phyloP scores from a whole-genome alignment of 495 filamentous ascomycete species.

The Jackrogersella minutella region DNA sequence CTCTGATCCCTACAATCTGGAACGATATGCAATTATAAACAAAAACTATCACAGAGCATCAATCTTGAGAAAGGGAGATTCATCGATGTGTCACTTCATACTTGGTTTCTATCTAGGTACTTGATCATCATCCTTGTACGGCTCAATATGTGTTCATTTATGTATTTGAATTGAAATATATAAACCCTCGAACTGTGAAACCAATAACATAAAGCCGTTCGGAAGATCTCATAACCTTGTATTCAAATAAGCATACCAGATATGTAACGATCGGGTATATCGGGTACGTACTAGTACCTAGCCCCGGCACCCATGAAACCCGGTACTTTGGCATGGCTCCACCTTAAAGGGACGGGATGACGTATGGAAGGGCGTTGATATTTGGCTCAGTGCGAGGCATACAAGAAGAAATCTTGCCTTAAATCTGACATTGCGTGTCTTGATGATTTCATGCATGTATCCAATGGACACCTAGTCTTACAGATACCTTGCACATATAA shows the following conservation, averaged over 20 bases:
- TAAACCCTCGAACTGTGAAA: too few species aligned
- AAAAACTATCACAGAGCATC: too few species aligned
- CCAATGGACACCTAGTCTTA: background rate
- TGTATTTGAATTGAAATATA: background rate
- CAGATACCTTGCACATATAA: background rate
- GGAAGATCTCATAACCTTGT: too few species aligned
- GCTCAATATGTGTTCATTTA: too few species aligned
- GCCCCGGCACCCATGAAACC: conserved; percentile 7
- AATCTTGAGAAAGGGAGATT: too few species aligned
- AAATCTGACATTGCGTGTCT: conserved; percentile 7
- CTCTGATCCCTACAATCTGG: conserved; percentile 5
- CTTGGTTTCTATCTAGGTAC: too few species aligned
- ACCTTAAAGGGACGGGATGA: conserved; percentile 25
- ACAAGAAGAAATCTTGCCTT: conserved; percentile 19
- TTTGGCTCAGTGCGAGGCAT: conserved; percentile 9
- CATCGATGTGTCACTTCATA: too few species aligned
- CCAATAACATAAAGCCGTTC: too few species aligned
- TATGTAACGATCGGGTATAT: too few species aligned
- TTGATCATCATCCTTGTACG: too few species aligned
- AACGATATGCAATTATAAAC: conserved; percentile 13
- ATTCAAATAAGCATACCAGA: background rate
- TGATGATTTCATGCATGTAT: conserved; percentile 7
- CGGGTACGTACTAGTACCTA: too few species aligned
- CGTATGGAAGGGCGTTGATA: conserved; percentile 13
- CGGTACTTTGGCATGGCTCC: conserved; percentile 8